These are phyloP conservation scores for Podosphaera aphanis DNA, from an alignment of 2,329 filamentous ascomycete species.

Conservation along the genomic window DNA sequence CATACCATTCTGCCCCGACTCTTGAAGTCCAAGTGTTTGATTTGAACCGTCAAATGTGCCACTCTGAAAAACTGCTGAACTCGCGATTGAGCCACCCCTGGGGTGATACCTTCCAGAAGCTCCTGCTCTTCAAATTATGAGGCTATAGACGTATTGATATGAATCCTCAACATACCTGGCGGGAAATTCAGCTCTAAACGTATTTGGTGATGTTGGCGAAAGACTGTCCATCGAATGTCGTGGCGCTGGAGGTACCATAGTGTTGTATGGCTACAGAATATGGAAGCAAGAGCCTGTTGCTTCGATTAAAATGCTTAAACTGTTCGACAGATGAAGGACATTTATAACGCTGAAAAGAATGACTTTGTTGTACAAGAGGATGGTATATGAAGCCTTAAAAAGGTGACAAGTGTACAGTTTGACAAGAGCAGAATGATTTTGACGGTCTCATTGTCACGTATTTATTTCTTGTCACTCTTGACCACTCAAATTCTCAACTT, in stretches of 20 bases:
- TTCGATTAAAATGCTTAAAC: neutral
- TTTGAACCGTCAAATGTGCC: constrained; percentile 55
- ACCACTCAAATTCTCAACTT: neutral
- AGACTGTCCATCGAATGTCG: constrained; percentile 25
- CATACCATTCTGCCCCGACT: constrained; percentile 65
- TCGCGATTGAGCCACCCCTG: constrained; percentile 61
- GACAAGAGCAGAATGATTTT: too few relatives aligned
- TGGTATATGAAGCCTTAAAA: neutral
- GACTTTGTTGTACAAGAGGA: neutral
- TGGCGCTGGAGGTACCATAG: constrained; percentile 21
- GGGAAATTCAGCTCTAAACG: constrained; percentile 25
- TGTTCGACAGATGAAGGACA: too few relatives aligned
- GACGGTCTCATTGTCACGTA: too few relatives aligned
- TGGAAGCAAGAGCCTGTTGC: neutral
- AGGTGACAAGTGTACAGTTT: neutral
- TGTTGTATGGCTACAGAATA: constrained; percentile 1
- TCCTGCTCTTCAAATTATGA: constrained; percentile 11
- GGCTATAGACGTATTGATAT: constrained; percentile 11
- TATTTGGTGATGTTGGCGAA: constrained; percentile 19
- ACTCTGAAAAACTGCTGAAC: constrained; percentile 57
- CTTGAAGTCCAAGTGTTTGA: constrained; percentile 32
- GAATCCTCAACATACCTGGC: constrained; percentile 20
- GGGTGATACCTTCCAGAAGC: constrained; percentile 21
- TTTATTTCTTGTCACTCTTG: too few relatives aligned
- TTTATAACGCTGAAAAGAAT: neutral